A percentile compares a stretch with the other conserved stretches of the same genome.
phyloP scores from a whole-genome alignment of 2,329 filamentous ascomycete species.

The Colletotrichum eremochloae region DNA sequence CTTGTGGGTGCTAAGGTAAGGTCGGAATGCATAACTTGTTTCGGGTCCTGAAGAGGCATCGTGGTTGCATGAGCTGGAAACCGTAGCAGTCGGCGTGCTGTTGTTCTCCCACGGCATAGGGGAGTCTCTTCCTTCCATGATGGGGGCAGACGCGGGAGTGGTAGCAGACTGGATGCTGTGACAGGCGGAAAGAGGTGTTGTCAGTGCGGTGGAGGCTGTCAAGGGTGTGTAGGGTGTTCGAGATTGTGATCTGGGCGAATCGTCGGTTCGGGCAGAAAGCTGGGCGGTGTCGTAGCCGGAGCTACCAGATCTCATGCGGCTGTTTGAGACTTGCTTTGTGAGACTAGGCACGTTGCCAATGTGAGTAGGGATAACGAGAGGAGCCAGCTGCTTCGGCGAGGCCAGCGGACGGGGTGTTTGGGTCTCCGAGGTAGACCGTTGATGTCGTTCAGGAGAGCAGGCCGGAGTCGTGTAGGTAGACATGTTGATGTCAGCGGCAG shows the following conservation, averaged over 20 bases:
- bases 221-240: conserved; percentile 62
- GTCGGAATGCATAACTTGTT: conserved; percentile 48
- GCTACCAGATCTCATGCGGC: conserved; percentile 61
- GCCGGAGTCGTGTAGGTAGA: conserved; percentile 6
- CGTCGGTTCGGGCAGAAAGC: conserved; percentile 59
- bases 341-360: conserved; percentile 39
- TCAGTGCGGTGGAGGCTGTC: conserved; percentile 57
- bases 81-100: conserved; percentile 44
- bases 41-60: conserved; percentile 50
- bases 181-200: conserved; percentile 60
- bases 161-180: conserved; percentile 45
- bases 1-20: conserved; percentile 57
- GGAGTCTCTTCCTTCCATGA: conserved; percentile 57
- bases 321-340: conserved; percentile 57
- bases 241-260: conserved; percentile 57
- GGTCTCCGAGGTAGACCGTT: conserved; percentile 40
- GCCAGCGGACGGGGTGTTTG: conserved; percentile 49
- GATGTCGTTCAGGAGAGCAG: conserved; percentile 36
- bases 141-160: conserved; percentile 63
- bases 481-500: conserved; percentile 43
- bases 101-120: conserved; percentile 60
- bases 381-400: conserved; percentile 67
- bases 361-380: conserved; percentile 65
- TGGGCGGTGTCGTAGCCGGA: conserved; percentile 56
- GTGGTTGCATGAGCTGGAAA: conserved; percentile 47